These are phyloP conservation scores for Eimeria zaria DNA, from an alignment of 169 alveolate genomes.

Conservation along the genomic window DNA sequence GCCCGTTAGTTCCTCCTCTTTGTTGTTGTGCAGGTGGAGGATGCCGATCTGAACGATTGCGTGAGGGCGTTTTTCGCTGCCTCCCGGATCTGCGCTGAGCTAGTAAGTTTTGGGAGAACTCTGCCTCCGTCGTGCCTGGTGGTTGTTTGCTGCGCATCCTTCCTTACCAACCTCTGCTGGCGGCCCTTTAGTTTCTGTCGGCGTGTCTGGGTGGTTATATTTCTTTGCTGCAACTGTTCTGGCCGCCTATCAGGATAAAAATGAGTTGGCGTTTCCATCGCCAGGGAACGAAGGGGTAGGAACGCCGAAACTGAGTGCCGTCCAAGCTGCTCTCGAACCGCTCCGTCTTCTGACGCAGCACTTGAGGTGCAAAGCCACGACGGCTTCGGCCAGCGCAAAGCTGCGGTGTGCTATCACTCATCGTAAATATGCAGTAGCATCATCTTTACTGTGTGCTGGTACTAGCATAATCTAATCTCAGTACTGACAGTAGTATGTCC, in stretches of 20 bases:
- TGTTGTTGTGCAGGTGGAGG: slow-evolving; percentile 11
- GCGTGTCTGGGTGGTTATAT: neutral
- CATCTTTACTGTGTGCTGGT: neutral
- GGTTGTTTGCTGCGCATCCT: neutral
- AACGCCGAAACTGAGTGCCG: neutral
- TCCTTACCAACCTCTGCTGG: neutral
- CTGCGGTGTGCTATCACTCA: slow-evolving; percentile 1
- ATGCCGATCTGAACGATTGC: slow-evolving; percentile 36
- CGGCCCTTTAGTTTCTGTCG: neutral
- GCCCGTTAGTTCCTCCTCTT: neutral
- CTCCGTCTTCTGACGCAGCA: slow-evolving; percentile 15
- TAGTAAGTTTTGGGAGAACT: neutral
- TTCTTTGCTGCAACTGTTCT: neutral
- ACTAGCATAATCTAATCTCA: neutral
- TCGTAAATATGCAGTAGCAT: neutral
- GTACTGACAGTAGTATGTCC: neutral
- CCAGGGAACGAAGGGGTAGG: neutral
- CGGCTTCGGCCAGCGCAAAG: slow-evolving; percentile 46
- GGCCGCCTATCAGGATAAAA: neutral
- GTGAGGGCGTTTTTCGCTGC: slow-evolving; percentile 39
- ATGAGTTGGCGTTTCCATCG: neutral
- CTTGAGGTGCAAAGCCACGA: neutral
- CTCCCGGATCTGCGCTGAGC: neutral
- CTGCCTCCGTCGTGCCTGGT: neutral
- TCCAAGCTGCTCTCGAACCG: slow-evolving; percentile 3